Conservation (phyloP, 352 stramenopile species). For the Globisporangium viniferum region DNA sequence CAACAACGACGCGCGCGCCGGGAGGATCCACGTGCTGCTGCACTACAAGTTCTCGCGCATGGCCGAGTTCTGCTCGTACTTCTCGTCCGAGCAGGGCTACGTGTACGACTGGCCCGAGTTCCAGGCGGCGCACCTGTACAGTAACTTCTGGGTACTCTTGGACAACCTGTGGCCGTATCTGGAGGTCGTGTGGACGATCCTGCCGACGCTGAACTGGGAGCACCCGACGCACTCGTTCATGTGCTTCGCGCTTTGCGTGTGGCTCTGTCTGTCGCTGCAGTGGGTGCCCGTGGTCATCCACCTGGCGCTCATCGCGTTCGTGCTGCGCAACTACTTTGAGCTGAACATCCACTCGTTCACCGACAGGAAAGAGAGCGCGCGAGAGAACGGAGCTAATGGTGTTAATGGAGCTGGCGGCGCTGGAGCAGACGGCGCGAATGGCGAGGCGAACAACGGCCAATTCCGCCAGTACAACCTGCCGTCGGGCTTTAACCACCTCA, state of each 20-base stretch:
- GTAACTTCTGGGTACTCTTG: slow-evolving; percentile 84
- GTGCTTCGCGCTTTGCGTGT: slow-evolving; percentile 83
- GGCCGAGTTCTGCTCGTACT: slow-evolving; percentile 83
- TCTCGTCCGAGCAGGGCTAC: slow-evolving; percentile 63
- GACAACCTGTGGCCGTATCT: slow-evolving; percentile 85
- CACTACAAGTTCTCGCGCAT: slow-evolving; percentile 88
- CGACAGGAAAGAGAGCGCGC: slow-evolving; percentile 37
- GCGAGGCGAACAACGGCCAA: slow-evolving; percentile 34
- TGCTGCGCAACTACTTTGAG: slow-evolving; percentile 83
- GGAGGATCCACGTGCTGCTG: slow-evolving; percentile 77
- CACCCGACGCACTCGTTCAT: slow-evolving; percentile 80
- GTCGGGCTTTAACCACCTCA: slow-evolving; percentile 81
- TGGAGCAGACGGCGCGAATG: slow-evolving; percentile 22
- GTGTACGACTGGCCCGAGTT: slow-evolving; percentile 83
- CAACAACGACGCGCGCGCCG: slow-evolving; percentile 80
- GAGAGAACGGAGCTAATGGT: not conserved
- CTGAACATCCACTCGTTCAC: slow-evolving; percentile 81
- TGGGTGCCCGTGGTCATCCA: slow-evolving; percentile 82
- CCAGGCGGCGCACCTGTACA: slow-evolving; percentile 78
- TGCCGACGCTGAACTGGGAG: slow-evolving; percentile 85
- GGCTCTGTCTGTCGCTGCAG: slow-evolving; percentile 78
- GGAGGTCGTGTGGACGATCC: slow-evolving; percentile 78
- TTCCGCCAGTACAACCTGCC: slow-evolving; percentile 81
- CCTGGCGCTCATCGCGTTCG: slow-evolving; percentile 74
- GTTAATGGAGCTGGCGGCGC: not conserved